Conservation (phyloP, 768 basidiomycete species). For the Chalciporus piperatus region DNA sequence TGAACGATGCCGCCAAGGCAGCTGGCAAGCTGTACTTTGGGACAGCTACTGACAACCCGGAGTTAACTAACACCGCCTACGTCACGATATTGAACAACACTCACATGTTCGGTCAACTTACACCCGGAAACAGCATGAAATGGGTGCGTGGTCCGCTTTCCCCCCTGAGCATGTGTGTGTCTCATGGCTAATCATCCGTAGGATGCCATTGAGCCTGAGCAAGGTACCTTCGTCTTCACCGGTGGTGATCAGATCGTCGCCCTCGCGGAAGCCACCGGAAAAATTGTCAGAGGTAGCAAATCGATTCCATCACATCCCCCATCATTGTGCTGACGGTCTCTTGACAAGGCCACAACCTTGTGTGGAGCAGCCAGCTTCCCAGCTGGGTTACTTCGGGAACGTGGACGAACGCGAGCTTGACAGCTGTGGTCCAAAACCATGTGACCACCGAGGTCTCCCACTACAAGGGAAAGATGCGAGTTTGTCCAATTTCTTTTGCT, state of each 20-base stretch:
- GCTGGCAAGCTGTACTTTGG: constrained; percentile 48
- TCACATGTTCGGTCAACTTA: constrained; percentile 18
- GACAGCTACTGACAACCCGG: constrained; percentile 45
- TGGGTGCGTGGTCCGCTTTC: constrained; percentile 14
- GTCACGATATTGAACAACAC: constrained; percentile 6
- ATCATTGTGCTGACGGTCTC: too few species aligned
- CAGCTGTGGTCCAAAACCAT: constrained; percentile 16
- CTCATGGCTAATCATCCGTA: background rate
- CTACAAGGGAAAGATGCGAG: constrained; percentile 14
- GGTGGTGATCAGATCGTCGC: constrained; percentile 20
- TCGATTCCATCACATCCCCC: too few species aligned
- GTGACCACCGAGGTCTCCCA: constrained; percentile 17
- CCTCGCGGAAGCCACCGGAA: constrained; percentile 17
- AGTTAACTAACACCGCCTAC: constrained; percentile 35
- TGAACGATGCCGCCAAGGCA: constrained; percentile 38
- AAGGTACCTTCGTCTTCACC: constrained; percentile 22
- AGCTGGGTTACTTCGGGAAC: constrained; percentile 13
- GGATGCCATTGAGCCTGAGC: constrained; percentile 18
- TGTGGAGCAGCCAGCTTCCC: constrained; percentile 17
- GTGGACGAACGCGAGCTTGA: constrained; percentile 18
- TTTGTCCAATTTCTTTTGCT: background rate
- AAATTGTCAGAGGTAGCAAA: constrained; percentile 15
- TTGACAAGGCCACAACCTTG: constrained; percentile 18
- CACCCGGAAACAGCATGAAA: constrained; percentile 20
- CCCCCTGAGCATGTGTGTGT: background rate